Evolutionary conservation across 2,329 filamentous ascomycete genomes (phyloP), one percentile per base, ranked within the genome.

Genomic region (Pleoardoris graminearum): DNA sequence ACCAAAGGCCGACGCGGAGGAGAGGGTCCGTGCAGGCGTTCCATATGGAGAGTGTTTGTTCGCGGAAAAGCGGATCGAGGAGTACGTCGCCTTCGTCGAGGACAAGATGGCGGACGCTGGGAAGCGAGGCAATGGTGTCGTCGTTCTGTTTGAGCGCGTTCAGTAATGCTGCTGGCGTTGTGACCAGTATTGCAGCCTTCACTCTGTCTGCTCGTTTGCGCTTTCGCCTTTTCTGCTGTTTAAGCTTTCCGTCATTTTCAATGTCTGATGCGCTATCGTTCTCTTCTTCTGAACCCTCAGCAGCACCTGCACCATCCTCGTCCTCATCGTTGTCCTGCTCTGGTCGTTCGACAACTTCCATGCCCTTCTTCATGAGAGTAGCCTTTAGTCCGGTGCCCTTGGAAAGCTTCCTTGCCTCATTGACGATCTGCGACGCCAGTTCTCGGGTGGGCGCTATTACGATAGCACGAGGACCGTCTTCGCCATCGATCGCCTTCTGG

Each of bases 71-170:
- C 14, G 89, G 87, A 65, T 97, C 92, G 10, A 99, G 83, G 5
- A 99, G 86, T 12, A 97, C 91, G 72, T 99, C 94, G 0, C 91
- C 94, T 78, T 99, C 94, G 67, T 99, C 94, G 2, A 99, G 79
- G 30, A 97, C 82, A 16, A 99, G 77, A 45, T 85, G 85, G 38
- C 82, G 81, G 4, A 97, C 86, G 0, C 83, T 82, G 0, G 89
- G 84, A 4, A 96, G 74, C 4, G 80, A 75, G 27, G 74, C 71
- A 44, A 76, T 61, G 3, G 70, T 78, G 74, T 66, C 79, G 48
- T 56, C 75, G 19, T 76, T 77, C 8, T 80, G 77, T 6, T 69
- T 73, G 3, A 97, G 75, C 3, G 89, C 85, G 68, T 94, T 90
- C 23, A 93, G 81, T 3, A 99, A 79, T 12, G 90, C 77, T 30